Conservation (phyloP, 345 rosid genomes). For the Orychophragmus violaceus region DNA sequence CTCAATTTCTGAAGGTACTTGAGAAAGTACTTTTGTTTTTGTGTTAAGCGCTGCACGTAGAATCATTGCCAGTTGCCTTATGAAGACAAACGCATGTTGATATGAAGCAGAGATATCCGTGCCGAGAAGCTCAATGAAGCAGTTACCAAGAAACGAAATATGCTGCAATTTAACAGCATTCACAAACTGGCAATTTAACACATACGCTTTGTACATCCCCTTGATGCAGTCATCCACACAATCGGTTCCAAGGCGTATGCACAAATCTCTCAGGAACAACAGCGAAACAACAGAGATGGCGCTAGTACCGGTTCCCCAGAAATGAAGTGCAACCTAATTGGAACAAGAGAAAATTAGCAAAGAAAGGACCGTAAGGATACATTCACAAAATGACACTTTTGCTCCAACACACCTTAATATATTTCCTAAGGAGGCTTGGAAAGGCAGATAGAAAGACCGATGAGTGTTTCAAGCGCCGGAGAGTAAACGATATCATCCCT, state of each 20-base stretch:
- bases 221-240: constrained; percentile 82
- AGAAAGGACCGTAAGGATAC: background rate
- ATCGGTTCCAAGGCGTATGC: constrained; percentile 70
- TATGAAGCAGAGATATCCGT: constrained; percentile 82
- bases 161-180: constrained; percentile 72
- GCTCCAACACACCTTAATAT: constrained; percentile 52
- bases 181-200: constrained; percentile 78
- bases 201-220: constrained; percentile 87
- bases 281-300: constrained; percentile 76
- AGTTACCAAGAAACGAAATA: constrained; percentile 77
- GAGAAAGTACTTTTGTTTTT: constrained; percentile 71
- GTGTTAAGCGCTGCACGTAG: constrained; percentile 73
- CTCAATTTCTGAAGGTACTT: background rate
- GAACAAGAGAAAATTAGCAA: constrained; percentile 5
- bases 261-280: constrained; percentile 73
- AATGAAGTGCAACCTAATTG: constrained; percentile 77
- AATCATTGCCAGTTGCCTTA: constrained; percentile 79
- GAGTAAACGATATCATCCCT: constrained; percentile 79
- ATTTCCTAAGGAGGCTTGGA: constrained; percentile 79
- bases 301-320: constrained; percentile 93
- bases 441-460: constrained; percentile 65
- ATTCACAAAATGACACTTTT: background rate
- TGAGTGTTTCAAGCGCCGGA: constrained; percentile 70
- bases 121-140: constrained; percentile 75
- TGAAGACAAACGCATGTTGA: constrained; percentile 89